Evolutionary conservation across 2,329 filamentous ascomycete species (phyloP), one percentile per base, ranked within the genome.

Genomic region (Aspergillus sp.): DNA sequence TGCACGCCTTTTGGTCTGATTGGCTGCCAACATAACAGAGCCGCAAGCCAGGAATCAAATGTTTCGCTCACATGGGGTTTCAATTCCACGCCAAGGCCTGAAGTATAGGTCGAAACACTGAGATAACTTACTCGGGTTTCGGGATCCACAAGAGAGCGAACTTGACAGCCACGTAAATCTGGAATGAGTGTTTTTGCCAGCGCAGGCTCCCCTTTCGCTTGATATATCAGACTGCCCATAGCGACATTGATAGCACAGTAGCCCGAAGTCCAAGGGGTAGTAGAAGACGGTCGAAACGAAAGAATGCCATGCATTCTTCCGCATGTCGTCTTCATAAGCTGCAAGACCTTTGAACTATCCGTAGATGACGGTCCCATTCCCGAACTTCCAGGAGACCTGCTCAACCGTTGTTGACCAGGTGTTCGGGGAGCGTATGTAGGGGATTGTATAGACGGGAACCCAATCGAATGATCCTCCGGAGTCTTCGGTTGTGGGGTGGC

Each of bases 191-290:
- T 80, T 63, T 80, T 80, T 19, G 77, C 75, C 55, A 77, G 68
- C 14, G 77, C 71, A 19, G 79, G 75, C 62, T 81, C 79, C 39
- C 79, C 79, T 62, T 80, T 80, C 3, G 77, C 77, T 62, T 81
- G 79, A 58, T 80, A 81, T 37, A 81, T 80, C 33, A 81, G 64
- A 64, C 77, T 80, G 43, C 79, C 79, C 8, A 76, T 77, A 27
- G 78, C 77, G 54, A 81, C 79, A 60, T 81, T 81, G 59, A 81
- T 81, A 17, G 79, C 78, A 66, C 79, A 81, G 59, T 80, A 81
- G 31, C 79, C 79, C 11, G 78, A 80, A 39, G 77, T 77, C 79
- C 79, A 81, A 45, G 77, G 66, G 39, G 70, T 70, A 27, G 71
- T 75, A 24, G 73, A 69, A 23, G 77, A 69, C 11, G 72, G 75